Evolutionary conservation across 495 filamentous ascomycete species (phyloP).

Genomic region (Talaromyces adpressus): DNA sequence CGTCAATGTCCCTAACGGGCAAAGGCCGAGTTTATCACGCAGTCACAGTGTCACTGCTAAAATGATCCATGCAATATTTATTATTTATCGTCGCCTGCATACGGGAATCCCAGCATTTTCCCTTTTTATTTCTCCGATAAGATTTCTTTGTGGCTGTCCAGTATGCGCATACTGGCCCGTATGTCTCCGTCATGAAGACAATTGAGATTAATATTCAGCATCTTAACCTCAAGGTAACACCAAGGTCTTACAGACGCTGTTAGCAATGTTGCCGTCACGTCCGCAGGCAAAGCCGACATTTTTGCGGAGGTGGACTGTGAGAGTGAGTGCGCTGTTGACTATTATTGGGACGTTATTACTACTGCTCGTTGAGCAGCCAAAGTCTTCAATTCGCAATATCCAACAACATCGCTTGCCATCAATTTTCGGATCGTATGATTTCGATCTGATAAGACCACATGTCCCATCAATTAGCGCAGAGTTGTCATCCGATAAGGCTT

Average conservation of each 20-base stretch:
- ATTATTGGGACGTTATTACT: background rate
- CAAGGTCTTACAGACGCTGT: background rate
- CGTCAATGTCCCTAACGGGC: background rate
- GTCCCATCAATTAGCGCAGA: background rate
- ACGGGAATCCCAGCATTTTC: background rate
- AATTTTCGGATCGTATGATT: background rate
- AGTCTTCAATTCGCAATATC: background rate
- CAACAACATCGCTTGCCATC: background rate
- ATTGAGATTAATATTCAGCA: background rate
- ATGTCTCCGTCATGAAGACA: background rate
- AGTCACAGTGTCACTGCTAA: background rate
- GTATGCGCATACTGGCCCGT: background rate
- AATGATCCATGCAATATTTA: background rate
- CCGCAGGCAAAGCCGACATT: background rate
- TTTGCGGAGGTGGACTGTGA: background rate
- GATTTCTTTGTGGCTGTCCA: background rate
- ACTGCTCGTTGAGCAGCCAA: background rate
- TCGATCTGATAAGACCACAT: background rate
- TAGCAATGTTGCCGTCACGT: background rate
- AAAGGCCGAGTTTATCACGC: background rate
- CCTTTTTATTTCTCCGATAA: background rate
- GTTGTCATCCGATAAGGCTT: background rate
- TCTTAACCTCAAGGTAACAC: background rate
- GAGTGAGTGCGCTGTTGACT: background rate
- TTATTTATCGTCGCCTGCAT: background rate